Evolutionary conservation across 805 yeast genomes (phyloP), one percentile per base, ranked within the genome.

Genomic region (Hanseniaspora mollemarum): DNA sequence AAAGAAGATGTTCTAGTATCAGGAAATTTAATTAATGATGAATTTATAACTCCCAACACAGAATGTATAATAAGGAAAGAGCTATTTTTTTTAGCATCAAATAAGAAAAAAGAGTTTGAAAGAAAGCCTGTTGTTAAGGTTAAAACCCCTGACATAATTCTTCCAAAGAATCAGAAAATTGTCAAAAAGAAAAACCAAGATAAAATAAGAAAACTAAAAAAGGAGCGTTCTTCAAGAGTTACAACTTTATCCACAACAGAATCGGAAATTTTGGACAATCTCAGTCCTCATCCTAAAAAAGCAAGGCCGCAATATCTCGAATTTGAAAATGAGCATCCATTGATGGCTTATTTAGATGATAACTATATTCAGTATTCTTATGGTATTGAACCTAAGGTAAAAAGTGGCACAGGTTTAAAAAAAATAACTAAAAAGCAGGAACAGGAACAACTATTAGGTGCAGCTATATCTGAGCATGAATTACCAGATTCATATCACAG

Each of bases 1-100:
- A 10, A 29, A 13, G 36, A 25, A 6, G 36, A 36, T 19, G 21
- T 45, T 2, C 6, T 8, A n/a, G 21, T 29, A 5, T 37, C 40
- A 5, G 36, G 9, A 12, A 41, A 38, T 31, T 45, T 58, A 32
- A 54, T 65, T 57, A 53, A 59, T 3, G 38, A 46, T 22, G 43
- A 18, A 10, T 46, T 46, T 31, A 31, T 46, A 22, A 38, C 43
- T 3, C 12, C 43, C 6, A 40, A 28, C 7, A 46, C 40, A 9
- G 36, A 37, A 31, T 46, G 50, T 21, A 15, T 46, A 16, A 31
- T 36, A 1, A 46, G 31, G 28, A 13, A 33, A 4, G 15, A 16
- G 9, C n/a, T 46, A 15, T 38, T 13, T 24, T 46, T 46, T 18
- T 4, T 8, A 7, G 19, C 15, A 3, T n/a, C 19, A 4, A 28